phyloP scores from a whole-genome alignment of 139 green algal species.

The Yamagishiella unicocca region DNA sequence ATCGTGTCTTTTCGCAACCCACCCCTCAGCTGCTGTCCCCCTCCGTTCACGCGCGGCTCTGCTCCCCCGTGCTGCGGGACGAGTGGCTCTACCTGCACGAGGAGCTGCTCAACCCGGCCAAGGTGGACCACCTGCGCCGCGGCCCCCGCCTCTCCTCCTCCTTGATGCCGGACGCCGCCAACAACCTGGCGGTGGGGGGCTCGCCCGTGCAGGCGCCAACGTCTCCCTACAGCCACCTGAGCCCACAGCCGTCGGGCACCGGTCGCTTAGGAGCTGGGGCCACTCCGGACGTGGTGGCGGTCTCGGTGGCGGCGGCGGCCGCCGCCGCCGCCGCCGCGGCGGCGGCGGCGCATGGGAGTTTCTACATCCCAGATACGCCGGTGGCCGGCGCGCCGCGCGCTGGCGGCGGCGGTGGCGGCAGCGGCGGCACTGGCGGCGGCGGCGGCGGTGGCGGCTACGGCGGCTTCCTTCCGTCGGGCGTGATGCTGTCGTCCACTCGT shows the following conservation, averaged over 20 bases:
- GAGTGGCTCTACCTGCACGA: slow-evolving; percentile 42
- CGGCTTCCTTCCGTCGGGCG: background rate
- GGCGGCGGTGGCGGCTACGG: background rate
- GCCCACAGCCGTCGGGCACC: background rate
- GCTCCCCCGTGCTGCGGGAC: background rate
- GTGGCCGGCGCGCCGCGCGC: background rate
- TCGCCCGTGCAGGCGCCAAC: background rate
- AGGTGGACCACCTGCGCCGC: background rate
- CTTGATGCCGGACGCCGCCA: background rate
- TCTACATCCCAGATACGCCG: background rate
- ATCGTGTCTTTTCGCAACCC: too few species aligned
- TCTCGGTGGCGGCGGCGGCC: background rate
- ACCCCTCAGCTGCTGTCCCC: slow-evolving; percentile 21
- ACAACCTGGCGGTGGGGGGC: background rate
- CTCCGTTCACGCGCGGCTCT: background rate
- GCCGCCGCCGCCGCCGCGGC: background rate
- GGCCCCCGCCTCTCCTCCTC: background rate
- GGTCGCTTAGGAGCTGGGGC: too few species aligned
- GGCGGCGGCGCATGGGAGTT: background rate
- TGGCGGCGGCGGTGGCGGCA: background rate
- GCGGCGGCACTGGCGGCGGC: background rate
- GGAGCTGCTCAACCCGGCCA: slow-evolving; percentile 18
- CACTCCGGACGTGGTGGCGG: too few species aligned
- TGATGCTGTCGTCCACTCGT: background rate
- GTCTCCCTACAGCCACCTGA: background rate